phyloP scores from a whole-genome alignment of 2,329 filamentous ascomycete genomes.

The Apiospora phragmitis region DNA sequence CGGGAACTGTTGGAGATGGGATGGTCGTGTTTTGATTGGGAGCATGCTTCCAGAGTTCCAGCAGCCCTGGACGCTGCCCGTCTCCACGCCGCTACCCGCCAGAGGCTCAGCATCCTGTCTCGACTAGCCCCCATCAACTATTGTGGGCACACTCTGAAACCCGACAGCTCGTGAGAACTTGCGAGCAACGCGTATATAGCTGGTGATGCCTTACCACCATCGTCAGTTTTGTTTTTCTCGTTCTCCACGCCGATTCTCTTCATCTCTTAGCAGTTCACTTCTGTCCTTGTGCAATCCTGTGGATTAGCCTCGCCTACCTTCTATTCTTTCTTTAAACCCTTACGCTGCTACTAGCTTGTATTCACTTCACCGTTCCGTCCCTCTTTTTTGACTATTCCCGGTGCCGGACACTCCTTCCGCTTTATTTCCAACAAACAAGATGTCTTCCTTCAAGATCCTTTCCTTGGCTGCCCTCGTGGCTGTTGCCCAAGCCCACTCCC shows the following conservation, averaged over 20 bases:
- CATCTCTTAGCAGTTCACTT: conserved; percentile 19
- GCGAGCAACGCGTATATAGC: conserved; percentile 15
- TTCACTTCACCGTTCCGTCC: conserved; percentile 15
- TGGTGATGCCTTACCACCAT: conserved; percentile 9
- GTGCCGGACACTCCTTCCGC: conserved; percentile 32
- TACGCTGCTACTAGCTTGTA: conserved; percentile 10
- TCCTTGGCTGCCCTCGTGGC: conserved; percentile 36
- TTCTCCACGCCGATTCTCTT: conserved; percentile 24
- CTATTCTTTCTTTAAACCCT: conserved; percentile 14
- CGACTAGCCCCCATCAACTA: not conserved
- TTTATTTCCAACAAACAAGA: conserved; percentile 31
- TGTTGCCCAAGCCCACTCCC: conserved; percentile 43
- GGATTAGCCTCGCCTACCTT: conserved; percentile 19
- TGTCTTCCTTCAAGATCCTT: conserved; percentile 37
- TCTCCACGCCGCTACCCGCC: not conserved
- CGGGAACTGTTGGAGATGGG: conserved; percentile 19
- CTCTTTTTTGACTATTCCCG: conserved; percentile 26
- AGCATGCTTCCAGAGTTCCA: not conserved
- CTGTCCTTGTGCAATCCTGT: conserved; percentile 29
- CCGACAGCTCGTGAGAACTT: conserved; percentile 4
- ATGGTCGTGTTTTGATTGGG: conserved; percentile 10
- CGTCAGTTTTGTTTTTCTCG: conserved; percentile 10
- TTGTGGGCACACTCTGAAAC: not conserved
- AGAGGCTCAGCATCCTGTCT: not conserved
- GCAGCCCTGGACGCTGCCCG: not conserved